phyloP scores from a whole-genome alignment of 768 basidiomycete genomes.

The Auriscalpium vulgare region DNA sequence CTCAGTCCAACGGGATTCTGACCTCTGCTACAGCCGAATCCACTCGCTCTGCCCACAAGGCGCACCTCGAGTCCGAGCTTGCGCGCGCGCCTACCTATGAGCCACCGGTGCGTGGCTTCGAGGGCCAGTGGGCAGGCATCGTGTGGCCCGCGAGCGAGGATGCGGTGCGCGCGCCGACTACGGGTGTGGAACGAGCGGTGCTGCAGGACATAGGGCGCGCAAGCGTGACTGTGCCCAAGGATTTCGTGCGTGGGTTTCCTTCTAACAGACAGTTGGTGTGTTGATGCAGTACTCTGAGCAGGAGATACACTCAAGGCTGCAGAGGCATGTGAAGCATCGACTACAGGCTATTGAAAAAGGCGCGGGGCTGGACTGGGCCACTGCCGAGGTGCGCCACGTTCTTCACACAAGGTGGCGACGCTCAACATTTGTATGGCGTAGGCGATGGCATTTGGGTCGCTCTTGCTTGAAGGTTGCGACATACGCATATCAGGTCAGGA shows the following conservation, averaged over 20 bases:
- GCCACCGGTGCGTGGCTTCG: constrained; percentile 47
- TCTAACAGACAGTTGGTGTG: background rate
- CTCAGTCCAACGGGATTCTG: constrained; percentile 40
- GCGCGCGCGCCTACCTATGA: constrained; percentile 36
- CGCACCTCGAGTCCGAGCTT: constrained; percentile 56
- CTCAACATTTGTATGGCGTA: constrained; percentile 19
- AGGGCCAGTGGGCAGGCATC: constrained; percentile 55
- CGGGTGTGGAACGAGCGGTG: constrained; percentile 50
- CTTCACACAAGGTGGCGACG: background rate
- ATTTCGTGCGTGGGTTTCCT: constrained; percentile 47
- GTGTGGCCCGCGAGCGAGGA: constrained; percentile 53
- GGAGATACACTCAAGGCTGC: constrained; percentile 75
- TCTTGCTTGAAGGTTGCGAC: constrained; percentile 76
- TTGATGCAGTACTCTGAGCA: constrained; percentile 20
- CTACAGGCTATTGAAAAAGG: constrained; percentile 61
- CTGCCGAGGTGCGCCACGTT: constrained; percentile 58
- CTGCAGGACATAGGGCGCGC: constrained; percentile 55
- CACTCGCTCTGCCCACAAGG: constrained; percentile 51
- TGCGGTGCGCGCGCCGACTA: constrained; percentile 50
- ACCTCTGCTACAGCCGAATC: constrained; percentile 38
- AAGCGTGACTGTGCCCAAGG: constrained; percentile 51
- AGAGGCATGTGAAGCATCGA: constrained; percentile 72
- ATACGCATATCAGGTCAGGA: constrained; percentile 91
- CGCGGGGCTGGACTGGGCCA: constrained; percentile 80
- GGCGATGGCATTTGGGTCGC: constrained; percentile 84